Conservation (phyloP, 2,329 filamentous ascomycete genomes). For the Fusarium concolor region DNA sequence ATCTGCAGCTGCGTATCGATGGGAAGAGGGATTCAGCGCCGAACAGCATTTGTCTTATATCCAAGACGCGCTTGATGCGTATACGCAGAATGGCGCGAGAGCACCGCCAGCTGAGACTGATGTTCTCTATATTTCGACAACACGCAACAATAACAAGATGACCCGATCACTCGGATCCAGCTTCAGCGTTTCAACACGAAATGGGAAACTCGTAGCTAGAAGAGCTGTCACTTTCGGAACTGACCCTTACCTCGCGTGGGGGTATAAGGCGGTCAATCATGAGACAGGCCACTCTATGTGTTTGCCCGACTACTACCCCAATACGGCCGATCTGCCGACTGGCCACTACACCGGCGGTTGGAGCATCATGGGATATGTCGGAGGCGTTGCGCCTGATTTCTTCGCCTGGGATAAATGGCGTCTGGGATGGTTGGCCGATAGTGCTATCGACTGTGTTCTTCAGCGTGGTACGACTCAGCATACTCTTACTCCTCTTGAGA, state of each 20-base stretch:
- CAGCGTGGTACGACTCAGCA: slow-evolving; percentile 45
- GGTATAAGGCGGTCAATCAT: slow-evolving; percentile 52
- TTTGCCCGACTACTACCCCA: slow-evolving; percentile 53
- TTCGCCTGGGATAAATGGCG: slow-evolving; percentile 56
- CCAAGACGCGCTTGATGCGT: slow-evolving; percentile 30
- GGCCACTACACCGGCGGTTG: slow-evolving; percentile 52
- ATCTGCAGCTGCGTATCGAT: slow-evolving; percentile 41
- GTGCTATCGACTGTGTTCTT: slow-evolving; percentile 49
- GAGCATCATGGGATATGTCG: slow-evolving; percentile 53
- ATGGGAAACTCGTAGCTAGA: slow-evolving; percentile 24
- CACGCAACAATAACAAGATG: slow-evolving; percentile 14
- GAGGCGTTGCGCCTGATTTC: slow-evolving; percentile 51
- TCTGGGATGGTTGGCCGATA: slow-evolving; percentile 52
- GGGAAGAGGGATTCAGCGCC: slow-evolving; percentile 14
- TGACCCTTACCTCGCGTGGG: slow-evolving; percentile 49
- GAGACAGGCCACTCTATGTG: slow-evolving; percentile 55
- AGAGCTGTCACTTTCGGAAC: slow-evolving; percentile 49
- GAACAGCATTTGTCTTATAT: slow-evolving; percentile 21
- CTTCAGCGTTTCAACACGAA: slow-evolving; percentile 4
- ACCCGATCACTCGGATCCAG: slow-evolving; percentile 5
- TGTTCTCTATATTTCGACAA: slow-evolving; percentile 31
- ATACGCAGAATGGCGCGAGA: slow-evolving; percentile 5
- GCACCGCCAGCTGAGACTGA: slow-evolving; percentile 14
- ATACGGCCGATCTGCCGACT: slow-evolving; percentile 28
- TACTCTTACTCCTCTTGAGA: slow-evolving; percentile 24